phyloP scores from a whole-genome alignment of 2,329 filamentous ascomycete species.

The Lasiodiplodia citricola region DNA sequence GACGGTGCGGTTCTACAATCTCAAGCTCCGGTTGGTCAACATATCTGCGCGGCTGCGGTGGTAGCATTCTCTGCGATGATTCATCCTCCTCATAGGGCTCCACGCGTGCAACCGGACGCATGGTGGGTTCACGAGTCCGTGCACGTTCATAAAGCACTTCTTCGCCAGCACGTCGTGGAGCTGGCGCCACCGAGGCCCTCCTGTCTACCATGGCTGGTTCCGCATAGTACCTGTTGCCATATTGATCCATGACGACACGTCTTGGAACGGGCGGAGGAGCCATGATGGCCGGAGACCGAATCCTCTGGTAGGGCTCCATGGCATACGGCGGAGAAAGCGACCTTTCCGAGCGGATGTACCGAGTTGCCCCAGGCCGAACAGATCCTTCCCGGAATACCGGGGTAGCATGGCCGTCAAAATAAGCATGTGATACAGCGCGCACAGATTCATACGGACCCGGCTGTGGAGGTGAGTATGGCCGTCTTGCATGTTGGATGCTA shows the following conservation, averaged over 20 bases:
- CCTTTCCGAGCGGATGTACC: constrained; percentile 49
- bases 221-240: constrained; percentile 78
- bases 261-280: constrained; percentile 55
- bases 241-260: constrained; percentile 80
- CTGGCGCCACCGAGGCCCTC: constrained; percentile 56
- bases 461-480: constrained; percentile 48
- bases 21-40: constrained; percentile 68
- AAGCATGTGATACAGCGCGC: constrained; percentile 49
- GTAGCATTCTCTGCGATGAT: constrained; percentile 43
- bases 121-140: constrained; percentile 58
- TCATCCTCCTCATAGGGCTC: constrained; percentile 52
- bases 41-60: constrained; percentile 56
- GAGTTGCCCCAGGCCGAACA: constrained; percentile 41
- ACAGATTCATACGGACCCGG: constrained; percentile 40
- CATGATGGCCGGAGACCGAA: constrained; percentile 50
- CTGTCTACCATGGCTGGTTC: constrained; percentile 41
- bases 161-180: constrained; percentile 54
- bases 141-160: constrained; percentile 71
- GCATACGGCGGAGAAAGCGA: constrained; percentile 45
- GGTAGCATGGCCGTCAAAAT: constrained; percentile 44
- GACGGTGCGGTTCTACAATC: constrained; percentile 55
- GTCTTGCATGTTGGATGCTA: constrained; percentile 53
- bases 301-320: constrained; percentile 43
- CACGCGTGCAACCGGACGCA: constrained; percentile 54
- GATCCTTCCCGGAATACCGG: constrained; percentile 46